Evolutionary conservation across 208 protist species (phyloP).

Genomic region (Kentomonas sorsogonicus): DNA sequence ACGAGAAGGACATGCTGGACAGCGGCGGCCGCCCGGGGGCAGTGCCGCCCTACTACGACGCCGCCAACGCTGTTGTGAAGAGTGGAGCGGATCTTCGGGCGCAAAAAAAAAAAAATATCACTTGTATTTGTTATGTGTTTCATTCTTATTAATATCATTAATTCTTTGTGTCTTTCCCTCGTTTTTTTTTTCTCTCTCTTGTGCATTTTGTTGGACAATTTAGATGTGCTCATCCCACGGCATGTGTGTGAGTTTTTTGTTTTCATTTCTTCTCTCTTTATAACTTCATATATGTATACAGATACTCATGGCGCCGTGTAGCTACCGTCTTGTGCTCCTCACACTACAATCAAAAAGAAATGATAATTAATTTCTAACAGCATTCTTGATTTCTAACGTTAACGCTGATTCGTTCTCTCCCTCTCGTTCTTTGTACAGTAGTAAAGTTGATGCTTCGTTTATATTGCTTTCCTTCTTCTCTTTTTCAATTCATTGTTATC

Average conservation of each 20-base stretch:
- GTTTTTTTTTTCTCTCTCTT: conserved; percentile 9
- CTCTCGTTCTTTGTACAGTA: no score
- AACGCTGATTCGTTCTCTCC: no score
- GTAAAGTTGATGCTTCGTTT: no score
- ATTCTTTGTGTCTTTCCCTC: not conserved
- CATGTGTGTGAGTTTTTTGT: not conserved
- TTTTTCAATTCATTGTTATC: conserved; percentile 1
- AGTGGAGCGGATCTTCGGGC: no score
- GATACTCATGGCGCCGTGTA: no score
- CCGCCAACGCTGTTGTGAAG: no score
- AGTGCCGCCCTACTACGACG: conserved; percentile 20
- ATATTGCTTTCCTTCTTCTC: not conserved
- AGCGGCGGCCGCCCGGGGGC: not conserved
- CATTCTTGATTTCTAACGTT: no score
- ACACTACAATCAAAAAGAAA: not conserved
- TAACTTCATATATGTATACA: not conserved
- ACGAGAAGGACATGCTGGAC: conserved; percentile 19
- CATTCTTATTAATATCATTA: not conserved
- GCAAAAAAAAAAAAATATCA: not conserved
- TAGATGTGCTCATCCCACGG: no score
- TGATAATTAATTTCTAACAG: no score
- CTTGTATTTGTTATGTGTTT: not conserved
- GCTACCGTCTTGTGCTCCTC: not conserved
- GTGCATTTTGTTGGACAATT: conserved; percentile 11
- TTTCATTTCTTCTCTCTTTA: conserved; percentile 11